Percentiles rank a stretch among this genome's conserved stretches.
phyloP scores from a whole-genome alignment of 163 green algal species.

The Scenedesmus sp. region DNA sequence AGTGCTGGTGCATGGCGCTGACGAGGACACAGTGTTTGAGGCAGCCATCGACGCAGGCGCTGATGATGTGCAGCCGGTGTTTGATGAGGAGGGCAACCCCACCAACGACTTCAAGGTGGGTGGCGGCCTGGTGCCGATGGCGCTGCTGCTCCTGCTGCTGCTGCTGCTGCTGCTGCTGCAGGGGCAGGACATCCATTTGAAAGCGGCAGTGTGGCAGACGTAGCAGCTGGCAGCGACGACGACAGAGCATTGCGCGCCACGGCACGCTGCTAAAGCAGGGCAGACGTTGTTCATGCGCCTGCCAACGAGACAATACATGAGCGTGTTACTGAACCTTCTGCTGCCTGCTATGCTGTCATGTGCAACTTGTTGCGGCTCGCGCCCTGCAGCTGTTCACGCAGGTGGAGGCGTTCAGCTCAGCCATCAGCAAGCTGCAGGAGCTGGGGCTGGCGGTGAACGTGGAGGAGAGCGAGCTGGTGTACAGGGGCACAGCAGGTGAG shows the following conservation, averaged over 20 bases:
- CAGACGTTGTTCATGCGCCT: neutral
- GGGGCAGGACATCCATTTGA: no score
- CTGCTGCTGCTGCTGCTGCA: neutral
- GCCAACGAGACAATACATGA: neutral
- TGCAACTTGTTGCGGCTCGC: neutral
- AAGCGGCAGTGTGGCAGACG: no score
- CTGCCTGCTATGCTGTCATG: neutral
- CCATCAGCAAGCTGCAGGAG: constrained; percentile 55
- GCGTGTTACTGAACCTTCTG: neutral
- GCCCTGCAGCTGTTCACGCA: constrained; percentile 64
- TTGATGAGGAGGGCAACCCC: constrained; percentile 73
- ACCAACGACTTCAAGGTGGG: constrained; percentile 58
- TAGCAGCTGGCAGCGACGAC: neutral
- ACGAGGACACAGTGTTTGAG: constrained; percentile 84
- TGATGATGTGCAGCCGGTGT: constrained; percentile 81
- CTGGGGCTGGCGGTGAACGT: constrained; percentile 72
- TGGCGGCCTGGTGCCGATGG: no score
- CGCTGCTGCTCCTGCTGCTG: neutral
- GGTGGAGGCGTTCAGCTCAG: constrained; percentile 69
- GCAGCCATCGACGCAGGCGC: constrained; percentile 90
- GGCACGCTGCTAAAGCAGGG: neutral
- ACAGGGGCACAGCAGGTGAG: constrained; percentile 64
- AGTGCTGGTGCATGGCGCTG: constrained; percentile 28
- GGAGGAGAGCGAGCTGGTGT: constrained; percentile 79
- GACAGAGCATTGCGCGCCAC: neutral